Evolutionary conservation across 2,329 filamentous ascomycete species (phyloP), one percentile per base, ranked within the genome.

Genomic region (Diaporthe humulicola): DNA sequence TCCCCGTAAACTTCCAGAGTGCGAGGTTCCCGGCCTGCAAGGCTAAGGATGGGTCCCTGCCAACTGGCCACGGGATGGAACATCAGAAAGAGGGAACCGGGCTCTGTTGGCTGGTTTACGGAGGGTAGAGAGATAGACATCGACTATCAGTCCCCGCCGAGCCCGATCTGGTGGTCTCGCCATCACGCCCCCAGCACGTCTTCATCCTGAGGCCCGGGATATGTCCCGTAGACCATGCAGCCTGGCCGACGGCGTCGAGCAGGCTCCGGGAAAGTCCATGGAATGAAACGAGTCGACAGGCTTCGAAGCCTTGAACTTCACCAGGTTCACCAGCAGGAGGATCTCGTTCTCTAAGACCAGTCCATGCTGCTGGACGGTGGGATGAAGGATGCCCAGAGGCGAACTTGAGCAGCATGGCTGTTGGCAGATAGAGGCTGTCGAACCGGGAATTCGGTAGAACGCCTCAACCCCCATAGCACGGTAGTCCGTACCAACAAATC

Each of bases 211-310:
- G 60, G 38, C 38, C 33, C 50, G 50, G 50, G 33, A 45, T 61
- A 52, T 70, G 33, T 45, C 36, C 56, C 52, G 67, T 56, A 42
- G 61, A 60, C 50, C 60, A 71, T 71, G 74, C 73, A 75, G 72
- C 73, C 74, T 60, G 74, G 78, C 77, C 77, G 78, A 75, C 66
- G 74, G 71, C 66, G 38, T 71, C 25, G 58, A 71, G 25, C 40
- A 70, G 52, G 30, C 48, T 38, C 48, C 33, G 50, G 52, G 42
- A 45, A 36, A n/a, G 12, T 19, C 60, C 25, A 70, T 66, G 30
- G 25, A 36, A 25, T 19, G 58, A 45, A 30, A 25, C 64, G 38
- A 52, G 64, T 42, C 48, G 56, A 25, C 19, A 4, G 30, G 33
- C 10, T 10, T 61, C 4, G 56, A 19, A 9, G 30, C 17, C 45